Conservation (phyloP, 148 eudicot genomes). For the Rhododendron williamsianum region DNA sequence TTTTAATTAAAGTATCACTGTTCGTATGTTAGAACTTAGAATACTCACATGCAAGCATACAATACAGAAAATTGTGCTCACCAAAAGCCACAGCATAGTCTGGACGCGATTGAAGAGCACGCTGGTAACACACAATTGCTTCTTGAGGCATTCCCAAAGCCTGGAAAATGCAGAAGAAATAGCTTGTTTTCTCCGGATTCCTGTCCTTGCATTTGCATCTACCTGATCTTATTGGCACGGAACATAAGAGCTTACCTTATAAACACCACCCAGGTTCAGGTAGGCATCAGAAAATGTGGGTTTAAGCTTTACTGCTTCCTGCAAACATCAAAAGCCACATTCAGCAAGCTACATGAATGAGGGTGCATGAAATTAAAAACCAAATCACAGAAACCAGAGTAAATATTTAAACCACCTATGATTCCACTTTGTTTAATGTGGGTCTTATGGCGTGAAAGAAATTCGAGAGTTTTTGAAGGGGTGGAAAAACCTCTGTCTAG, state of each 20-base stretch:
- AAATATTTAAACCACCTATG: not conserved
- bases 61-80: slow-evolving; percentile 27
- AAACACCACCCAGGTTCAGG: slow-evolving; percentile 79
- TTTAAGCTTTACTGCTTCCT: slow-evolving; percentile 91
- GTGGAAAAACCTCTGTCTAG: no score
- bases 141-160: slow-evolving; percentile 92
- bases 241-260: slow-evolving; percentile 58
- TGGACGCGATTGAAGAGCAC: slow-evolving; percentile 77
- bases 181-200: slow-evolving; percentile 16
- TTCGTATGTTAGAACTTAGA: not conserved
- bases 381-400: not conserved
- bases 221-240: slow-evolving; percentile 16
- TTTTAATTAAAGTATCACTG: not conserved
- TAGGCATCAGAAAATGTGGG: slow-evolving; percentile 82
- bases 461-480: no score
- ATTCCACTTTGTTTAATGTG: no score
- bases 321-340: slow-evolving; percentile 20
- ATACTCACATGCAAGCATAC: not conserved
- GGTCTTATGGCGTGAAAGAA: no score
- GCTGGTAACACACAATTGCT: slow-evolving; percentile 80
- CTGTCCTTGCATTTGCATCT: slow-evolving; percentile 16
- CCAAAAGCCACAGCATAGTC: slow-evolving; percentile 85
- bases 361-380: slow-evolving; percentile 5
- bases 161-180: slow-evolving; percentile 39
- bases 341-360: not conserved